Evolutionary conservation across 495 filamentous ascomycete genomes (phyloP).

Genomic region (Penicillium crystallinum): DNA sequence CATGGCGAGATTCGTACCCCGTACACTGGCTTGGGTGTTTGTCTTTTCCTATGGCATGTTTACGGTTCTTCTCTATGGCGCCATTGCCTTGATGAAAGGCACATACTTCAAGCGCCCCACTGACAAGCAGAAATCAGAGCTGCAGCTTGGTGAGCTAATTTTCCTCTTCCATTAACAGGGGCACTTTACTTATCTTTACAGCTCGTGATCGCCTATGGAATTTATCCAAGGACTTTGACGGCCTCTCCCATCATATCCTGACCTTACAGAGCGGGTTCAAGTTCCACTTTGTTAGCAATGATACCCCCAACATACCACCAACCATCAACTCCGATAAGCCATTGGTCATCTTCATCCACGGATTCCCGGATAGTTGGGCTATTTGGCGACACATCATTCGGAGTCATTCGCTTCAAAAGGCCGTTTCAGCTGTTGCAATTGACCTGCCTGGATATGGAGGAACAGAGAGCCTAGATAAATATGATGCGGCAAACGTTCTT

Average conservation of each 20-base stretch:
- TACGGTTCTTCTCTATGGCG: conserved; percentile 24
- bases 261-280: conserved; percentile 43
- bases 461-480: conserved; percentile 41
- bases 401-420: conserved; percentile 26
- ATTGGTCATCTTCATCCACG: conserved; percentile 53
- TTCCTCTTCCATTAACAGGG: background rate
- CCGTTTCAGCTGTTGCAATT: conserved; percentile 43
- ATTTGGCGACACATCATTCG: conserved; percentile 44
- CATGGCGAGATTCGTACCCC: conserved; percentile 23
- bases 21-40: conserved; percentile 12
- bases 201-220: conserved; percentile 45
- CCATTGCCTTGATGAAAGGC: conserved; percentile 20
- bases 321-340: conserved; percentile 29
- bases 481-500: conserved; percentile 44
- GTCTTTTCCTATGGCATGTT: conserved; percentile 35
- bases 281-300: conserved; percentile 50
- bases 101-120: conserved; percentile 31
- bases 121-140: conserved; percentile 34
- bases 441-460: conserved; percentile 56
- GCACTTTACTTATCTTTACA: conserved; percentile 7
- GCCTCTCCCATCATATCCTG: conserved; percentile 43
- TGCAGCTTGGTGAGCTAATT: conserved; percentile 34
- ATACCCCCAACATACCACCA: conserved; percentile 13
- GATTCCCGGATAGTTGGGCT: conserved; percentile 54
- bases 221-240: conserved; percentile 33